phyloP scores from a whole-genome alignment of 1,139 yeast genomes.

The Komagataea norvegica region DNA sequence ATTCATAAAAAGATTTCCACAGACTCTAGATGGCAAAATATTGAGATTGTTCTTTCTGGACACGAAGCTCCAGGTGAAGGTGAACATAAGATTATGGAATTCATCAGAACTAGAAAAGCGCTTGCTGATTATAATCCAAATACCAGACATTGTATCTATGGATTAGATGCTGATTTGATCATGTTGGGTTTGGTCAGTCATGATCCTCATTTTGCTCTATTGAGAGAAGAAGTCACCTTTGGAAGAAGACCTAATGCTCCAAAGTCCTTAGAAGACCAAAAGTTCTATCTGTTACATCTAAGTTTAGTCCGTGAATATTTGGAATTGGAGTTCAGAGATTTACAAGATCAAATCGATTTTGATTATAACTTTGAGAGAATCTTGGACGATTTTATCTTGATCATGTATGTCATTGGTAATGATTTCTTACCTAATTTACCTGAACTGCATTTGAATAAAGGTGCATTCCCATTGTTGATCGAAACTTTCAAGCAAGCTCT shows the following conservation, averaged over 20 bases:
- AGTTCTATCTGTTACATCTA: slow-evolving; percentile 76
- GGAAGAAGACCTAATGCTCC: slow-evolving; percentile 54
- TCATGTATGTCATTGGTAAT: slow-evolving; percentile 93
- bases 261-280: slow-evolving; percentile 69
- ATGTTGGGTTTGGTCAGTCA: slow-evolving; percentile 96
- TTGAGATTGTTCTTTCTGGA: slow-evolving; percentile 82
- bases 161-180: slow-evolving; percentile 95
- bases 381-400: slow-evolving; percentile 87
- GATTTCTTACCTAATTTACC: slow-evolving; percentile 99
- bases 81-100: slow-evolving; percentile 97
- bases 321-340: slow-evolving; percentile 75
- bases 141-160: slow-evolving; percentile 92
- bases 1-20: slow-evolving; percentile 85
- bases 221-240: slow-evolving; percentile 94
- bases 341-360: slow-evolving; percentile 58
- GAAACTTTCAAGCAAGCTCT: slow-evolving; percentile 83
- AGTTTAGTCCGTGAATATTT: slow-evolving; percentile 87
- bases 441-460: slow-evolving; percentile 86
- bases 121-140: slow-evolving; percentile 76
- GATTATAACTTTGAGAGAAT: slow-evolving; percentile 84
- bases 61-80: slow-evolving; percentile 99
- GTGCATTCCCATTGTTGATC: slow-evolving; percentile 88
- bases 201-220: slow-evolving; percentile 90
- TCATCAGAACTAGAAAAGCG: slow-evolving; percentile 75
- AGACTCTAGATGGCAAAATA: slow-evolving; percentile 87